phyloP scores from a whole-genome alignment of 2,329 filamentous ascomycete genomes.

The Macrophomina phaseolina region DNA sequence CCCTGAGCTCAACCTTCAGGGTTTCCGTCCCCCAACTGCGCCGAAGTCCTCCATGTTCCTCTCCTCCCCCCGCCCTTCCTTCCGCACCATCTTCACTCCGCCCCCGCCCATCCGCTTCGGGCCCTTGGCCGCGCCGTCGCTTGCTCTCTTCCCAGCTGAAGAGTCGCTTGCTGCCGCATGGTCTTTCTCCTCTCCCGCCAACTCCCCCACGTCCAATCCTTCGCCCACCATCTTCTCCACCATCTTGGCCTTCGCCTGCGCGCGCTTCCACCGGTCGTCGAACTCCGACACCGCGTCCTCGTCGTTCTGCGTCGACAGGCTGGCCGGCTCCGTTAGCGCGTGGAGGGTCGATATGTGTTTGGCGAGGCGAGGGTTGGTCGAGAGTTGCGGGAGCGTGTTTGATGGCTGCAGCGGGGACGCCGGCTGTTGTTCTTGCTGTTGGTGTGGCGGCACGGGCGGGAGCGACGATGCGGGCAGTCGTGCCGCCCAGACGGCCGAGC shows the following conservation, averaged over 20 bases:
- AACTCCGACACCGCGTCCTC: constrained; percentile 91
- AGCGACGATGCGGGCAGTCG: constrained; percentile 55
- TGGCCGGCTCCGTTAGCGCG: constrained; percentile 78
- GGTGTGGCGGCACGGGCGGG: too few relatives aligned
- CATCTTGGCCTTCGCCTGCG: constrained; percentile 82
- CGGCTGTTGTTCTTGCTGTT: too few relatives aligned
- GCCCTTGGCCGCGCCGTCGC: constrained; percentile 28
- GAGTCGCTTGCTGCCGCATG: neutral
- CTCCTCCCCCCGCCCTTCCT: constrained; percentile 27
- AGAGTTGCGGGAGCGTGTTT: neutral
- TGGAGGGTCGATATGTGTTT: constrained; percentile 80
- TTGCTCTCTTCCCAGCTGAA: neutral
- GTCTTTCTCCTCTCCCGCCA: constrained; percentile 1
- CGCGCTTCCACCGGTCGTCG: constrained; percentile 85
- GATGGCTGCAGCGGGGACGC: too few relatives aligned
- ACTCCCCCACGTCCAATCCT: constrained; percentile 10
- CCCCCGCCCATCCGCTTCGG: constrained; percentile 27
- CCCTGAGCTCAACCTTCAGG: neutral
- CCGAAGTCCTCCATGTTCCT: constrained; percentile 48
- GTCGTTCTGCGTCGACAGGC: constrained; percentile 78
- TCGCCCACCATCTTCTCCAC: constrained; percentile 69
- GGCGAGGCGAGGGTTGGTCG: constrained; percentile 67
- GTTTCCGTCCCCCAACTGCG: neutral
- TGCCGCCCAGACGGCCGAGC: constrained; percentile 82
- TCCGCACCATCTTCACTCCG: constrained; percentile 29